phyloP scores from a whole-genome alignment of 805 yeast genomes.

The Isabelozyma rhagii region DNA sequence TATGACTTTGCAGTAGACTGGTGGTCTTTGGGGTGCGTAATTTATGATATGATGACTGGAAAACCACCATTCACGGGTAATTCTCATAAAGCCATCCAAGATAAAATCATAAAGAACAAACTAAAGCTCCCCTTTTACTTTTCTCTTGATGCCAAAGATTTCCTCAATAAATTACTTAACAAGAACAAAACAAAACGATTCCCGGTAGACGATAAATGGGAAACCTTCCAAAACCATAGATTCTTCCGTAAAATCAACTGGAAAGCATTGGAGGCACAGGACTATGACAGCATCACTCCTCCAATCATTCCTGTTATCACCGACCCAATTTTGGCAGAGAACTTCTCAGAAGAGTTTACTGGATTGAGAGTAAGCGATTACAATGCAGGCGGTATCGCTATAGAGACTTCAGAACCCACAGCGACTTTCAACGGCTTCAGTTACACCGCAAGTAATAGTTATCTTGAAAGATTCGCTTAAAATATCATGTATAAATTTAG shows the following conservation, averaged over 20 bases:
- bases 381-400: constrained; percentile 7
- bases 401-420: background rate
- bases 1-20: constrained; percentile 83
- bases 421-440: constrained; percentile 27
- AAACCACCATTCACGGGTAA: constrained; percentile 87
- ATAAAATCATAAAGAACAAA: constrained; percentile 69
- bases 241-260: constrained; percentile 79
- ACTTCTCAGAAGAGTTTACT: constrained; percentile 79
- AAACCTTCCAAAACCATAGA: constrained; percentile 58
- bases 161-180: constrained; percentile 60
- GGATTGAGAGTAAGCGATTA: constrained; percentile 50
- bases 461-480: constrained; percentile 15
- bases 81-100: constrained; percentile 70
- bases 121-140: constrained; percentile 71
- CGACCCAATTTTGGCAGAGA: constrained; percentile 79
- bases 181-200: constrained; percentile 66
- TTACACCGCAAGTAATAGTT: constrained; percentile 31
- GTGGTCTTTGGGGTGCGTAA: constrained; percentile 87
- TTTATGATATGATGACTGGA: constrained; percentile 78
- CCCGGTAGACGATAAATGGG: constrained; percentile 50
- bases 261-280: constrained; percentile 52
- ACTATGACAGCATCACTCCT: constrained; percentile 46
- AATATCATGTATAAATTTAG: background rate
- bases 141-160: constrained; percentile 76
- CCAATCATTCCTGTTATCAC: constrained; percentile 84